phyloP scores from a whole-genome alignment of 2,329 filamentous ascomycete genomes.

The Diaporthe sp. region DNA sequence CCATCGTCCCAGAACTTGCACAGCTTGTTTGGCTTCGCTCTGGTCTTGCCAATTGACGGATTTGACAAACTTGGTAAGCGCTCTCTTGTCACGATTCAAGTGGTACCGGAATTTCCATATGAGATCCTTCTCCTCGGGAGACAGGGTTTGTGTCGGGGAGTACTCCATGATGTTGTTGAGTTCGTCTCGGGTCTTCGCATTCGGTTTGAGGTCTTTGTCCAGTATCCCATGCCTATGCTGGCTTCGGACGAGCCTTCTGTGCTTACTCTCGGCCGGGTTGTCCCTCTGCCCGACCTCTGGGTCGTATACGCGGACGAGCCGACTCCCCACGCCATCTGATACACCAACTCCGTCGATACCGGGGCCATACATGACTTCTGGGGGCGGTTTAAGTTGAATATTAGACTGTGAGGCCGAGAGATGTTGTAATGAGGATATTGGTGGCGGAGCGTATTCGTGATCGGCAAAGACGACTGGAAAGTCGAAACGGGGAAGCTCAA shows the following conservation, averaged over 20 bases:
- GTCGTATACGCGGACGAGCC: slow-evolving; percentile 89
- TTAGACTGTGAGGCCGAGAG: slow-evolving; percentile 74
- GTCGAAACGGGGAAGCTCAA: slow-evolving; percentile 95
- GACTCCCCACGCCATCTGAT: slow-evolving; percentile 63
- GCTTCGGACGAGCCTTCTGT: slow-evolving; percentile 90
- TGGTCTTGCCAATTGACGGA: slow-evolving; percentile 94
- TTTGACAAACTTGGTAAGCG: slow-evolving; percentile 97
- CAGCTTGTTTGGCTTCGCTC: slow-evolving; percentile 87
- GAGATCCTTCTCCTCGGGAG: slow-evolving; percentile 92
- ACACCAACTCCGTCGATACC: slow-evolving; percentile 81
- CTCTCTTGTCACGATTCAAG: slow-evolving; percentile 89
- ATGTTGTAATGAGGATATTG: slow-evolving; percentile 81
- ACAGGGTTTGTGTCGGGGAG: slow-evolving; percentile 89
- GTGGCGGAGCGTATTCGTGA: slow-evolving; percentile 88
- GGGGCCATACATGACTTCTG: slow-evolving; percentile 90
- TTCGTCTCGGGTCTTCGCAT: slow-evolving; percentile 94
- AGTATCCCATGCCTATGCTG: slow-evolving; percentile 91
- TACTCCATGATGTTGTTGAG: slow-evolving; percentile 92
- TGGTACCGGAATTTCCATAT: slow-evolving; percentile 99
- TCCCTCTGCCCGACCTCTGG: slow-evolving; percentile 90
- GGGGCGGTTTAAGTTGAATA: slow-evolving; percentile 81
- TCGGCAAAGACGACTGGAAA: slow-evolving; percentile 96
- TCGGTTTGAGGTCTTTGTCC: slow-evolving; percentile 95
- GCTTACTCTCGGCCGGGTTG: slow-evolving; percentile 96
- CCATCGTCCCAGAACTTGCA: slow-evolving; percentile 92